Base-by-base conservation (phyloP, 768 basidiomycete species). In the Goffeauzyma gilvescens region DNA sequence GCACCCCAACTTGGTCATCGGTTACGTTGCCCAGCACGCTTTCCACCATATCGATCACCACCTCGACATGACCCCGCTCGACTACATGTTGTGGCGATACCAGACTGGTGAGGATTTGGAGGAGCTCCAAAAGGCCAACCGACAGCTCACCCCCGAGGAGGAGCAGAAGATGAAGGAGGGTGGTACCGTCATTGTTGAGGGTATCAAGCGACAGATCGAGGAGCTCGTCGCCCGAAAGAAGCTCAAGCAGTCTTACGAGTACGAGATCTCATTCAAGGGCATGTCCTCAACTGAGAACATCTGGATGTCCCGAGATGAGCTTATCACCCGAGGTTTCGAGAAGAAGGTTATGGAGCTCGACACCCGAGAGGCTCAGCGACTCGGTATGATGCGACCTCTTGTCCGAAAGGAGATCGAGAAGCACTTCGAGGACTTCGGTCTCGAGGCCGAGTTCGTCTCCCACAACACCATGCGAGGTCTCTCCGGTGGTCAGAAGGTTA, bases 11-110 rank as follows among this genome's bases (percentile, higher is more conserved):
- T 73, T 95, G 75, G 89, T 95, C 69, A 90, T 95, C 50, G 89
- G 89, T 60, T 95, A 95, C 69, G 89, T 95, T 53, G 89, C 89
- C 31, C 89, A 95, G 68, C 89, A 95, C 67, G 89, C 89, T 49
- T 95, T 95, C 87, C 89, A 95, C 72, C 89, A 95, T 67, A 95
- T 95, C 61, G 89, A 95, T 65, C 70, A 85, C 66, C 89, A 95
- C 63, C 82, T 95, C 62, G 89, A 95, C 74, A 90, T 87, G 75
- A 95, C 89, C 12, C 84, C 89, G 38, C 78, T 95, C 56, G 89
- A 95, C 70, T 95, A 95, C 74, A 86, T 95, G 84, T 71, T 95
- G 53, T 95, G 89, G 89, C 87, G 89, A 69, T 95, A 93, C 77
- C 89, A 95, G 75, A 95, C 89, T 46, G 89, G 89, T 66, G 89